Base-by-base conservation (phyloP, 2,329 filamentous ascomycete species). In the Cercospora canescens region DNA sequence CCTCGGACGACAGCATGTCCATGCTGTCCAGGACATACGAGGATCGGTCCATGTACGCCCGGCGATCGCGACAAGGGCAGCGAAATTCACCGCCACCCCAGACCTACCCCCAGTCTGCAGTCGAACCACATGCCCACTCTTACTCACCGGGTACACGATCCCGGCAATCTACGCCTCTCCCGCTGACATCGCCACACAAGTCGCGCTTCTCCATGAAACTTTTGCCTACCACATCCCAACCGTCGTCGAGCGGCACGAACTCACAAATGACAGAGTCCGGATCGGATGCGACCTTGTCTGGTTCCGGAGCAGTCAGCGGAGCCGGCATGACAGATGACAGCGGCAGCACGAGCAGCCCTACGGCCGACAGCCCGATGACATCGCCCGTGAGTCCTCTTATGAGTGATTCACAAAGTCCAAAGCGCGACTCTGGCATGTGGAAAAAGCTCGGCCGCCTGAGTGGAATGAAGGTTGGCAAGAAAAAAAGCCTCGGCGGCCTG, bases 371-470 rank as follows among this genome's bases (percentile, higher is more conserved):
- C 90, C 74, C 89, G 85, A 89, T 92, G 82, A 93, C 91, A 3
- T 91, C 91, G 0, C 91, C 91, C 1, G 91, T 86, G 2, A 91
- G 89, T 3, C 89, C 91, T 35, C 90, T 90, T 0, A 86, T 72
- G 60, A 74, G 75, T 66, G 77, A 78, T 55, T 62, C 62, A 6
- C 60, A 67, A 48, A 74, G 73, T 59, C 73, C 73, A 9, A 75
- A 76, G 64, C 71, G 76, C 45, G 77, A 78, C 65, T 76, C 75
- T 26, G 76, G 76, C 21, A 74, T 78, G 71, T 79, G 77, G 77
- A 78, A 76, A 70, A 78, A 77, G 54, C 68, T 79, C 48, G 76
- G 76, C n/a, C 66, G 76, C 52, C 68, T 78, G 26, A 78, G 76
- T 62, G 75, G 75, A 60, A 73, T 79, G 76, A 76, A 76, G 70